Evolutionary conservation across 331 rosid genomes (phyloP).

Genomic region (Stylosanthes scabra): DNA sequence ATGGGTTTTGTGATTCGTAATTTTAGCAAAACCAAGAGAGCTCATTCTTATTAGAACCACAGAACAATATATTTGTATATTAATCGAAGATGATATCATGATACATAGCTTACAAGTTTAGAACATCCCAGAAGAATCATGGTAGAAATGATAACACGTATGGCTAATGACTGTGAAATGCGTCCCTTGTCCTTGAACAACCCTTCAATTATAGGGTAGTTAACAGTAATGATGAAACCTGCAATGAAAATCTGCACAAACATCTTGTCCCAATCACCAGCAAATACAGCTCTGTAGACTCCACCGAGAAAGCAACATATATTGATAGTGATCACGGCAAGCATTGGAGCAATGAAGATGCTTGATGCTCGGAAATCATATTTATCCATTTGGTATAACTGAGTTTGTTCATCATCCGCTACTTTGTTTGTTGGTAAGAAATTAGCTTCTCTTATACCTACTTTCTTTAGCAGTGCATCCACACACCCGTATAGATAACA

Average conservation of each 20-base stretch:
- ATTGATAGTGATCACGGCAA: slow-evolving; percentile 48
- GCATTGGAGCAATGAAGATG: slow-evolving; percentile 52
- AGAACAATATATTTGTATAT: neutral
- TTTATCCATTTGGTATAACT: slow-evolving; percentile 51
- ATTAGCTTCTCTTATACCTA: slow-evolving; percentile 65
- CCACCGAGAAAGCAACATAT: slow-evolving; percentile 48
- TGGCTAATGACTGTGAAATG: slow-evolving; percentile 40
- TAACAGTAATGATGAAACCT: slow-evolving; percentile 40
- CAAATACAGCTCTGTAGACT: slow-evolving; percentile 31
- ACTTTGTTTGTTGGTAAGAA: slow-evolving; percentile 58
- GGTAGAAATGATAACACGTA: slow-evolving; percentile 30
- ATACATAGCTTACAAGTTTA: slow-evolving; percentile 14
- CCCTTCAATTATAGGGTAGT: slow-evolving; percentile 54
- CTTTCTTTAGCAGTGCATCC: slow-evolving; percentile 65
- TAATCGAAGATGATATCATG: slow-evolving; percentile 29
- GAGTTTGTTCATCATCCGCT: slow-evolving; percentile 45
- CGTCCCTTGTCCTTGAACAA: slow-evolving; percentile 50
- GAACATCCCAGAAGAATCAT: slow-evolving; percentile 2
- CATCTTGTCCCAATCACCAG: slow-evolving; percentile 45
- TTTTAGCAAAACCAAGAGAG: no score
- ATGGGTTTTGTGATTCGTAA: neutral
- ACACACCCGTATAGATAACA: slow-evolving; percentile 60
- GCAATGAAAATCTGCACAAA: slow-evolving; percentile 49
- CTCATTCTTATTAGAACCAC: neutral
- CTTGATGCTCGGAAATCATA: slow-evolving; percentile 56